These are phyloP conservation scores for Coelastrella sp. DNA, from an alignment of 139 green algal species.

Conservation along the genomic window DNA sequence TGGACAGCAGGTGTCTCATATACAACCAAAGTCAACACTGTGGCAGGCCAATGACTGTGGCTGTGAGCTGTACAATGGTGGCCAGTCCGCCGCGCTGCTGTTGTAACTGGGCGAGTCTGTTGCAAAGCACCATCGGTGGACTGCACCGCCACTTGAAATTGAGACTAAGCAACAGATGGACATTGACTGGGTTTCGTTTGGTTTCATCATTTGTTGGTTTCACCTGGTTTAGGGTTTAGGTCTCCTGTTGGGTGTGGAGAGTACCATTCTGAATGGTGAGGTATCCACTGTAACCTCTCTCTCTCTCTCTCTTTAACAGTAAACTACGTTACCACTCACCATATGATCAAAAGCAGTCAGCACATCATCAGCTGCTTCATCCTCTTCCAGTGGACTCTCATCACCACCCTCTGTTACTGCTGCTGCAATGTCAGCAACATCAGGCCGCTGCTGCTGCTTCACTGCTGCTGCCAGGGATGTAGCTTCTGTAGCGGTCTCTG, in stretches of 20 bases:
- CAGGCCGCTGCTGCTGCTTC: conserved; percentile 11
- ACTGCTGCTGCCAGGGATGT: neutral
- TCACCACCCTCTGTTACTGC: neutral
- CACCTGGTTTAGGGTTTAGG: neutral
- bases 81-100: too few species aligned
- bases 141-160: too few species aligned
- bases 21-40: too few species aligned
- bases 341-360: conserved; percentile 9
- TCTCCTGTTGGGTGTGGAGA: neutral
- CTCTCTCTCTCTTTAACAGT: neutral
- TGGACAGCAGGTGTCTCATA: too few species aligned
- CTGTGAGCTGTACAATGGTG: too few species aligned
- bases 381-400: neutral
- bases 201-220: neutral
- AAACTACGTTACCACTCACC: neutral
- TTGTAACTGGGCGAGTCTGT: too few species aligned
- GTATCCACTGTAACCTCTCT: neutral
- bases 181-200: neutral
- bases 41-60: too few species aligned
- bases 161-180: neutral
- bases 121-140: too few species aligned
- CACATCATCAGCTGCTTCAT: neutral
- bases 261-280: neutral
- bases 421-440: neutral
- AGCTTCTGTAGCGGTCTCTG: neutral